phyloP scores from a whole-genome alignment of 2,329 filamentous ascomycete genomes.

The Thelonectria olida region DNA sequence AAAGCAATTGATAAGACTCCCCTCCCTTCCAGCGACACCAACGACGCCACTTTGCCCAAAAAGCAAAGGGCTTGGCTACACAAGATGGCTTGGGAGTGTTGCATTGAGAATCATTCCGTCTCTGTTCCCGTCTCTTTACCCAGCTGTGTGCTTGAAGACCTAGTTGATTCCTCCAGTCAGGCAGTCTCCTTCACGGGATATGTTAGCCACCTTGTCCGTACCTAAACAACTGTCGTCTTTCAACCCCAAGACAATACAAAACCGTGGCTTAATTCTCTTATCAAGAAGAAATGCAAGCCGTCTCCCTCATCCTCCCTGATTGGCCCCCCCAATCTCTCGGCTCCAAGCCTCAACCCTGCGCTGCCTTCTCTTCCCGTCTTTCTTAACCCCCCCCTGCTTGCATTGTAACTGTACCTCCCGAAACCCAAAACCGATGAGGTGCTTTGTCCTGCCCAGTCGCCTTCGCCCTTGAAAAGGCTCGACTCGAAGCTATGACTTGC shows the following conservation, averaged over 20 bases:
- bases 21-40: slow-evolving; percentile 17
- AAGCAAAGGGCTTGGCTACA: not conserved
- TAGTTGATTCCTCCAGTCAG: too few species aligned
- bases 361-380: too few species aligned
- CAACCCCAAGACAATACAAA: not conserved
- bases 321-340: slow-evolving; percentile 21
- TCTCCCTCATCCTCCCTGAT: slow-evolving; percentile 19
- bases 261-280: slow-evolving; percentile 3
- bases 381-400: not conserved
- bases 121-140: not conserved
- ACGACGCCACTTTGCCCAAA: slow-evolving; percentile 25
- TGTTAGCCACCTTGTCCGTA: too few species aligned
- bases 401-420: not conserved
- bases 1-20: slow-evolving; percentile 30
- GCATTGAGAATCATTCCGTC: not conserved
- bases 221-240: too few species aligned
- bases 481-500: slow-evolving; percentile 17
- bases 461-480: too few species aligned
- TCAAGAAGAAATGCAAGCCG: not conserved
- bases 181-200: too few species aligned
- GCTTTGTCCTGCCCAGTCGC: too few species aligned
- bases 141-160: too few species aligned
- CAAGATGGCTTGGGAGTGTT: too few species aligned
- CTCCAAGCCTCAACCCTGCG: slow-evolving; percentile 17
- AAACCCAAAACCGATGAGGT: slow-evolving; percentile 8